Base-by-base conservation (phyloP, 306 rosid species). In the Quercus ilex region DNA sequence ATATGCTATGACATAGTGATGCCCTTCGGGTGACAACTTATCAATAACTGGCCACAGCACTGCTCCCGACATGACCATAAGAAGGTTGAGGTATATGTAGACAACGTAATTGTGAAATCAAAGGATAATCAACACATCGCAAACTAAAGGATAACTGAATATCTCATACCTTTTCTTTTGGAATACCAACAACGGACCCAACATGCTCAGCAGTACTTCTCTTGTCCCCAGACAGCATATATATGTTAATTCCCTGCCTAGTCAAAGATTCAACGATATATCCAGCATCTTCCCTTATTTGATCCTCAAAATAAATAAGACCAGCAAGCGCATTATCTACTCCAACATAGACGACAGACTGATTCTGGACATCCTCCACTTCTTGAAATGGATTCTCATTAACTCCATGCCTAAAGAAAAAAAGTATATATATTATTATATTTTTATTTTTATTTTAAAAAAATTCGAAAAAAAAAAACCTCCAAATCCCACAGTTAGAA, bases 201-300 rank as follows among this genome's bases (percentile, higher is more conserved):
- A 94, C 95, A 68, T 92, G 83, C 88, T 94, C 97, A 5, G 97
- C 97, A 1, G 89, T 79, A 75, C 80, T 91, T 81, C 85, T 92
- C 85, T 90, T 94, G 92, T 94, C 99, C 76, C 99, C 99, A 69
- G 97, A 94, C 75, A 94, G 88, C 97, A 94, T 94, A 76, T 90
- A 94, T 9, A 88, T 89, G 73, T 30, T 84, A 65, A 94, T 90
- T 78, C 91, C 94, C 88, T 85, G 92, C 80, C 82, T 85, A 78
- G 91, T 83, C 84, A 94, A 82, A 18, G 91, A 74, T 67, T 83
- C 89, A 71, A 94, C 86, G 71, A 92, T 93, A 38, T 84, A 73
- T 63, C 87, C 75, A 58, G 97, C 97, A 79, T 94, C 99, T 79
- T 88, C 94, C 86, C 99, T 86, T 84, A 94, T 87, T 88, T 89